A percentile compares a stretch with the other conserved stretches of the same genome.
Conservation (phyloP, 805 yeast genomes). For the Starmerella floris region DNA sequence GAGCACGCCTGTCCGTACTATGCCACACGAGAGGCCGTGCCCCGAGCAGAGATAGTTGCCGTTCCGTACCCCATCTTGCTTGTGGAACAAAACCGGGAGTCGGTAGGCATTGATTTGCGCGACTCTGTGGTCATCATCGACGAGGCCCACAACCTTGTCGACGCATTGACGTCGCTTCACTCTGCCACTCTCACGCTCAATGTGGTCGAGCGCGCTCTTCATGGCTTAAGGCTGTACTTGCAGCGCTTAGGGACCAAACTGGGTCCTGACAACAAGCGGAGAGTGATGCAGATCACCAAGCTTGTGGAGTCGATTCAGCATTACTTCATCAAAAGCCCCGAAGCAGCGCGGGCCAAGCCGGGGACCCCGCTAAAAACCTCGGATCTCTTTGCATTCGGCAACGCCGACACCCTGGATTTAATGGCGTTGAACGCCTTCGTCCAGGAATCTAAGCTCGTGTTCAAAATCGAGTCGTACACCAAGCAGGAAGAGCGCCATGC, state of each 20-base stretch:
- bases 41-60: conserved; percentile 59
- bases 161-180: conserved; percentile 55
- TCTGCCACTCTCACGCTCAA: conserved; percentile 43
- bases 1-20: conserved; percentile 70
- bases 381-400: conserved; percentile 44
- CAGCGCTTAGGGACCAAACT: conserved; percentile 49
- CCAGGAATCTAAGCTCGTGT: conserved; percentile 59
- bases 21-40: conserved; percentile 44
- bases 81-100: conserved; percentile 45
- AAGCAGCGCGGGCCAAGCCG: conserved; percentile 26
- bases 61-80: conserved; percentile 73
- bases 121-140: conserved; percentile 67
- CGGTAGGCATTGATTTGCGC: conserved; percentile 44
- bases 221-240: conserved; percentile 43
- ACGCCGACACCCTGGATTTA: conserved; percentile 61
- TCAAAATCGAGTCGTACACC: conserved; percentile 59
- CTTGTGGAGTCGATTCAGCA: conserved; percentile 39
- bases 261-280: conserved; percentile 58
- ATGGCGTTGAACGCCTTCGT: conserved; percentile 54
- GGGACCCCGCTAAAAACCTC: conserved; percentile 43
- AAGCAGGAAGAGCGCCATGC: neutral
- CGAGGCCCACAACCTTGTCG: conserved; percentile 83
- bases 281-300: conserved; percentile 49
- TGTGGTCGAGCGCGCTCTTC: conserved; percentile 37
- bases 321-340: conserved; percentile 31